phyloP scores from a whole-genome alignment of 129 eudicot species.

The Flaveria brownii region DNA sequence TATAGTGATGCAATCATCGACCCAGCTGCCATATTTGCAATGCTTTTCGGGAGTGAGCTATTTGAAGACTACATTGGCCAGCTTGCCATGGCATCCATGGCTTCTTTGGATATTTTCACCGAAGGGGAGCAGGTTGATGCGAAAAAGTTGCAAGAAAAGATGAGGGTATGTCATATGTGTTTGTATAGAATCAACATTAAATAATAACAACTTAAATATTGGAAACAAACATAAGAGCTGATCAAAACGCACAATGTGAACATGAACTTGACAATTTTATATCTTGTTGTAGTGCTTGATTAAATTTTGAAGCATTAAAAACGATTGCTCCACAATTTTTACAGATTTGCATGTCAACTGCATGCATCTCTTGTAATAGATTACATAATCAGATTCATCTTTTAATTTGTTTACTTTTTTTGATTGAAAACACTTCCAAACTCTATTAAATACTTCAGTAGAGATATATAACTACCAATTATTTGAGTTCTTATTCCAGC shows the following conservation, averaged over 20 bases:
- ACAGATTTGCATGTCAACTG: not conserved
- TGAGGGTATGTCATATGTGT: slow-evolving; percentile 56
- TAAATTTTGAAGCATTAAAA: not conserved
- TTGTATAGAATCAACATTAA: not conserved
- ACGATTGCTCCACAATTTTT: not conserved
- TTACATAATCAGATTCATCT: not conserved
- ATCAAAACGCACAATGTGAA: not conserved
- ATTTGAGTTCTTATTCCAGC: not conserved
- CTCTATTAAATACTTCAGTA: not conserved
- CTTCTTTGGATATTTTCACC: slow-evolving; percentile 80
- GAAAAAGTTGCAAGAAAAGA: slow-evolving; percentile 87
- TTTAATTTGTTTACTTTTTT: not conserved
- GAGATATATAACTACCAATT: not conserved
- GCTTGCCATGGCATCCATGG: slow-evolving; percentile 99
- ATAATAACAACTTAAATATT: not conserved
- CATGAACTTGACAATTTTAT: not conserved
- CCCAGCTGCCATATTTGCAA: slow-evolving; percentile 98
- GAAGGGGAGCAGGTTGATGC: slow-evolving; percentile 84
- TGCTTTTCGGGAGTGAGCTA: slow-evolving; percentile 98
- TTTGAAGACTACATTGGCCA: slow-evolving; percentile 97
- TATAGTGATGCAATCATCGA: slow-evolving; percentile 90
- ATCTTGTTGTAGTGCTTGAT: not conserved
- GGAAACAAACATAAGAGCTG: not conserved
- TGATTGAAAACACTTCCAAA: not conserved
- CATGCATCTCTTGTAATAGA: slow-evolving; percentile 2